Conservation (phyloP, 805 yeast genomes). For the Sugiyamaella qingdaonensis region DNA sequence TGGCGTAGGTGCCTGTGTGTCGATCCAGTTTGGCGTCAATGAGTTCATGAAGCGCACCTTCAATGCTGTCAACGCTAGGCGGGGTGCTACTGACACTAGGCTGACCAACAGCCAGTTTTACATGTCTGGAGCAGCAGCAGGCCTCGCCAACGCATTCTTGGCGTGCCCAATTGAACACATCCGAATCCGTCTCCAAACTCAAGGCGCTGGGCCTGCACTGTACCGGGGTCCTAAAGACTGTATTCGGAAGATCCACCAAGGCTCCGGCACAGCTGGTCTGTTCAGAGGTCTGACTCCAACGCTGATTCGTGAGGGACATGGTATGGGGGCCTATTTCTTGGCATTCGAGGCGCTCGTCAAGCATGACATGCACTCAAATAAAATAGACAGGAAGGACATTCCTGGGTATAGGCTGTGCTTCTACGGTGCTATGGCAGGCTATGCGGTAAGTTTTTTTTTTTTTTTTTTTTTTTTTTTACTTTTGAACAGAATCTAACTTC, state of each 20-base stretch:
- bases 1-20: conserved; percentile 97
- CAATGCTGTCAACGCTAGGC: conserved; percentile 39
- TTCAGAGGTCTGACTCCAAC: conserved; percentile 85
- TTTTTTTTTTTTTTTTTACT: conserved; percentile 17
- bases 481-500: conserved; percentile 7
- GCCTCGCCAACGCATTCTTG: conserved; percentile 80
- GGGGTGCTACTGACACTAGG: conserved; percentile 30
- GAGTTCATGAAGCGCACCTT: conserved; percentile 88
- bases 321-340: conserved; percentile 79
- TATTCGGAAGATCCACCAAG: conserved; percentile 50
- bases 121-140: conserved; percentile 85
- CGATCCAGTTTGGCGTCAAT: conserved; percentile 92
- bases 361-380: conserved; percentile 48
- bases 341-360: conserved; percentile 87
- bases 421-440: conserved; percentile 90
- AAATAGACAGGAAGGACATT: conserved; percentile 59
- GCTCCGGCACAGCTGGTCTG: conserved; percentile 55
- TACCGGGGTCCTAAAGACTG: conserved; percentile 75
- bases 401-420: conserved; percentile 84
- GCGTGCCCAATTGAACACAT: conserved; percentile 95
- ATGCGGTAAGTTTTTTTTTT: conserved; percentile 38
- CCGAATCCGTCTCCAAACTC: conserved; percentile 90
- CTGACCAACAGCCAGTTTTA: conserved; percentile 66
- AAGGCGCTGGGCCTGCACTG: conserved; percentile 51
- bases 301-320: conserved; percentile 75